phyloP scores from a whole-genome alignment of 2,329 filamentous ascomycete genomes.

The Alternaria infectoria region DNA sequence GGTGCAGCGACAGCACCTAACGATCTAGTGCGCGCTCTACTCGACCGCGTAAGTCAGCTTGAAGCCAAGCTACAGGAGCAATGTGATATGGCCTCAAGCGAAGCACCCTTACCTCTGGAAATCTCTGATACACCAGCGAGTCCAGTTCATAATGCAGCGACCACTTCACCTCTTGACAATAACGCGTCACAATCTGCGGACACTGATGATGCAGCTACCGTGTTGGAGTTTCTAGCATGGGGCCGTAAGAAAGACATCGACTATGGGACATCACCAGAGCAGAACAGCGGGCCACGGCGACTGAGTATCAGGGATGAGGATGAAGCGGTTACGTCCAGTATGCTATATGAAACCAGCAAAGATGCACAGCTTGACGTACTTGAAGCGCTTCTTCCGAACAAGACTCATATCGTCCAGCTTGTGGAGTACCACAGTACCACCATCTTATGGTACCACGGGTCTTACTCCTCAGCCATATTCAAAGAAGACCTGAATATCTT shows the following conservation, averaged over 20 bases:
- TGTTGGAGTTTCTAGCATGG: slow-evolving; percentile 58
- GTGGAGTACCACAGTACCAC: slow-evolving; percentile 45
- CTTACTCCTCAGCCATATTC: slow-evolving; percentile 37
- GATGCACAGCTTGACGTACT: slow-evolving; percentile 33
- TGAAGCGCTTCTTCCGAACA: slow-evolving; percentile 40
- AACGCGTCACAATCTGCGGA: neutral
- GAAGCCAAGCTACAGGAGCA: slow-evolving; percentile 22
- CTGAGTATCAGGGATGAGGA: slow-evolving; percentile 1
- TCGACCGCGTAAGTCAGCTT: slow-evolving; percentile 33
- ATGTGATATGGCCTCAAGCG: neutral
- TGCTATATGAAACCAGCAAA: slow-evolving; percentile 8
- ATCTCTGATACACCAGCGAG: neutral
- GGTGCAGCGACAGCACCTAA: neutral
- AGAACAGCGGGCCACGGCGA: slow-evolving; percentile 19
- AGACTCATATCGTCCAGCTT: slow-evolving; percentile 21
- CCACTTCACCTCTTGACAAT: neutral
- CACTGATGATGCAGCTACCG: slow-evolving; percentile 51
- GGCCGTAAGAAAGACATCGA: slow-evolving; percentile 52
- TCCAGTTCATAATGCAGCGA: slow-evolving; percentile 17
- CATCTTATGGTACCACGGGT: slow-evolving; percentile 48
- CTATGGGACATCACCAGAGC: slow-evolving; percentile 14
- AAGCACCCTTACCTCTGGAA: neutral
- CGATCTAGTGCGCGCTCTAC: slow-evolving; percentile 24
- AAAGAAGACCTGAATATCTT: slow-evolving; percentile 2
- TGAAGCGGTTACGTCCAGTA: neutral